Base-by-base conservation (phyloP, 495 filamentous ascomycete genomes). In the Penicillium salamii region DNA sequence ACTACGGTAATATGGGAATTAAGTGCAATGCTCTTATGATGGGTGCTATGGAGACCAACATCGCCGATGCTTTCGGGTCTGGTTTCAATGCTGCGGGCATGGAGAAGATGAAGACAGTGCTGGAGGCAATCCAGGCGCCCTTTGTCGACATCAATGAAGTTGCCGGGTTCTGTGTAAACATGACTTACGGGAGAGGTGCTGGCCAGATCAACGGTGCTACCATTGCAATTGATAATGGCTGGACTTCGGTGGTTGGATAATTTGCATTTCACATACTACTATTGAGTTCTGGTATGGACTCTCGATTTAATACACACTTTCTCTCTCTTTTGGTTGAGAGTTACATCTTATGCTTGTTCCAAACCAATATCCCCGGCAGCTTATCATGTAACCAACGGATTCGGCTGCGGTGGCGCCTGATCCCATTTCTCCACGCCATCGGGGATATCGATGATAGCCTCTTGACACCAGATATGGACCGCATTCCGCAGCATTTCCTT, bases 391-490 rank as follows among this genome's bases (percentile, higher is more conserved):
- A 45, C 39, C 21, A 57, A 39, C 0, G 49, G 57, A 43, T 56
- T 59, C n/a, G 41, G 20, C 33, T 47, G 28, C 7, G 49, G 54
- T 36, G 58, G 58, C 9, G 33, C 61, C 21, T 35, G 42, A 17
- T 51, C 50, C 58, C 58, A 64, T n/a, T 67, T 53, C 62, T 79
- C 74, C 9, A 67, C 72, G 3, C 79, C 76, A 51, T 82, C 79
- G 0, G 82, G 82, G 45, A 86, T 85, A 14, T 81, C 77, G 2
- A 85, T 68, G 71, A 85, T 79, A 42, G 82, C 82, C 26, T 74
- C 68, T 52, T 79, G 75, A 9, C 77, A 79, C 81, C 82, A 86
- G 37, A 86, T 80, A 66, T 85, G 82, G 35, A 75, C 76, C 9
- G 79, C 79, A 4, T 54, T 54, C 5, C 54, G 67, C 78, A 83